Percentiles rank a stretch among this genome's conserved stretches.
These are phyloP conservation scores for Pezicula carpinea DNA, from an alignment of 2,329 filamentous ascomycete species.

Conservation along the genomic window DNA sequence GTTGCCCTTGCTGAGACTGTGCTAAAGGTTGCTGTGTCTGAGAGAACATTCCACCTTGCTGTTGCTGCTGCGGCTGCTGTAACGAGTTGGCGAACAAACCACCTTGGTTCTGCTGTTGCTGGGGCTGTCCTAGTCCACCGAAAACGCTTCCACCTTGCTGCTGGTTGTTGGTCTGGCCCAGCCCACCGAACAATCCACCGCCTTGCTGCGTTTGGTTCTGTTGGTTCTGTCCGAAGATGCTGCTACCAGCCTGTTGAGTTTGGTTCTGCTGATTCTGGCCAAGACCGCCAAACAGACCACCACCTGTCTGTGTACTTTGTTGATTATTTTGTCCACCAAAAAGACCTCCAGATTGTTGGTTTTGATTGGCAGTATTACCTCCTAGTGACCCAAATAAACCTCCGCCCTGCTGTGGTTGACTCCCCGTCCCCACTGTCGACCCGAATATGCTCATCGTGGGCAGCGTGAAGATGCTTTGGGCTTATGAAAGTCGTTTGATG, in stretches of 20 bases:
- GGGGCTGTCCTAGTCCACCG: conserved; percentile 4
- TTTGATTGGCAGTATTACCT: conserved; percentile 25
- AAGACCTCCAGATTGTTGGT: conserved; percentile 27
- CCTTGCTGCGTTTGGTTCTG: conserved; percentile 7
- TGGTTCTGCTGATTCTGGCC: conserved; percentile 19
- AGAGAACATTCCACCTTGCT: conserved; percentile 32
- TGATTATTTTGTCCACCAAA: conserved; percentile 19
- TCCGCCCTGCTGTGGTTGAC: conserved; percentile 17
- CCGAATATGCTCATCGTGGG: conserved; percentile 17
- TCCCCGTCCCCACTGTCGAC: conserved; percentile 8
- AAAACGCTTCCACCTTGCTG: conserved; percentile 10
- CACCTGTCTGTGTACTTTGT: conserved; percentile 18
- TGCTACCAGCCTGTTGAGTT: conserved; percentile 1
- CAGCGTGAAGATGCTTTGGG: background rate
- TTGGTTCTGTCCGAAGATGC: conserved; percentile 12
- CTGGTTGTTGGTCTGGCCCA: conserved; percentile 4
- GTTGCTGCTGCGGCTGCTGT: conserved; percentile 22
- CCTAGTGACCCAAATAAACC: conserved; percentile 18
- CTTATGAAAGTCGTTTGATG: background rate
- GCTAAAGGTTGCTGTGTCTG: conserved; percentile 28
- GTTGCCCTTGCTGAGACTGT: conserved; percentile 16
- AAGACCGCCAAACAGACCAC: conserved; percentile 13
- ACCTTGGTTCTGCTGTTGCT: conserved; percentile 9
- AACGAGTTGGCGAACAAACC: conserved; percentile 13
- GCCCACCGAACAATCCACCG: conserved; percentile 12